phyloP scores from a whole-genome alignment of 2,329 filamentous ascomycete genomes.

The Cryphonectria nitschkei region DNA sequence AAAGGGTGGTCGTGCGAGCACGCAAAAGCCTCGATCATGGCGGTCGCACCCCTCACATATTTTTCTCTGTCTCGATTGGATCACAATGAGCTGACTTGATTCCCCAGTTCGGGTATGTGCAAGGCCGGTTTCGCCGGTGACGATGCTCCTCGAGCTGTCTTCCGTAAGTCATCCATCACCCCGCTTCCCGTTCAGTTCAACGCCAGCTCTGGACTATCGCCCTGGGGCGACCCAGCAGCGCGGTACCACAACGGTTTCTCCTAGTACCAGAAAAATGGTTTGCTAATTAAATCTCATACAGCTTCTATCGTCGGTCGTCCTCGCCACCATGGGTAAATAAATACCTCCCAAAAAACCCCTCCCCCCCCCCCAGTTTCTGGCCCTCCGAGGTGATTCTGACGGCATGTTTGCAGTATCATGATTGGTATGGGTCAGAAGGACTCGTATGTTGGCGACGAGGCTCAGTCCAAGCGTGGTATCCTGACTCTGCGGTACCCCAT shows the following conservation, averaged over 20 bases:
- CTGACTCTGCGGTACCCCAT: slow-evolving; percentile 99
- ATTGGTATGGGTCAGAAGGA: slow-evolving; percentile 99
- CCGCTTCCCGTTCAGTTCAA: slow-evolving; percentile 35
- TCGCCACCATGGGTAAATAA: slow-evolving; percentile 99
- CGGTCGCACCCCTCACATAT: slow-evolving; percentile 8
- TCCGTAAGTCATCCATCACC: slow-evolving; percentile 77
- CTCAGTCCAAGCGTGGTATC: slow-evolving; percentile 99
- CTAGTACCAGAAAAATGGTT: not conserved
- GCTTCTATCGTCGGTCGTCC: slow-evolving; percentile 99
- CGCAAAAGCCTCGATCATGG: slow-evolving; percentile 11
- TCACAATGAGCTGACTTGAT: slow-evolving; percentile 43
- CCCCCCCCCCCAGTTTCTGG: not conserved
- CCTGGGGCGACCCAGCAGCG: slow-evolving; percentile 4
- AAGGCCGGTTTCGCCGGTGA: slow-evolving; percentile 99
- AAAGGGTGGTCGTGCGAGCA: slow-evolving; percentile 19
- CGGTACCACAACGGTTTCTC: slow-evolving; percentile 13
- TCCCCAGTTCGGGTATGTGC: slow-evolving; percentile 97
- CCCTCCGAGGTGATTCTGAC: slow-evolving; percentile 17
- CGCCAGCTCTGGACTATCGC: slow-evolving; percentile 9
- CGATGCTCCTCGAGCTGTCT: slow-evolving; percentile 99
- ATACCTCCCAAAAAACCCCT: slow-evolving; percentile 65
- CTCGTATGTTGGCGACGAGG: slow-evolving; percentile 99
- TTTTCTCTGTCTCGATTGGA: slow-evolving; percentile 5
- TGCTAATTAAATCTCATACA: slow-evolving; percentile 43
- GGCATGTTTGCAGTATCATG: slow-evolving; percentile 72